phyloP scores from a whole-genome alignment of 1,139 yeast species.

The Taphrina sp. region DNA sequence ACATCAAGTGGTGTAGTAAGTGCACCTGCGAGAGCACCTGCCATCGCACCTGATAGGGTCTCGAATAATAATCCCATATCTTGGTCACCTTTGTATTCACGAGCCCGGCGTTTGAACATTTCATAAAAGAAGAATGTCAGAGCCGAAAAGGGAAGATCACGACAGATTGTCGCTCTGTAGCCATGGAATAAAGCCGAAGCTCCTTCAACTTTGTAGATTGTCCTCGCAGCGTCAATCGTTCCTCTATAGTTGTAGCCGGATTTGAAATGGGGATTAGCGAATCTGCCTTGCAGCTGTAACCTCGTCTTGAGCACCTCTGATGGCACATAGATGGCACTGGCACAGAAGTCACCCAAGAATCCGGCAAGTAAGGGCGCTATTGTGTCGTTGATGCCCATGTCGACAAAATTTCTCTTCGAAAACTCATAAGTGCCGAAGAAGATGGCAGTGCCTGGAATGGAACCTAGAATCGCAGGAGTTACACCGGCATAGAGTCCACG shows the following conservation, averaged over 20 bases:
- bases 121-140: slow-evolving; percentile 95
- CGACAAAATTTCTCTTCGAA: slow-evolving; percentile 67
- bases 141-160: slow-evolving; percentile 94
- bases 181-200: slow-evolving; percentile 76
- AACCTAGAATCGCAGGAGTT: slow-evolving; percentile 84
- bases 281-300: slow-evolving; percentile 82
- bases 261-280: slow-evolving; percentile 71
- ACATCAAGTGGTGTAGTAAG: slow-evolving; percentile 83
- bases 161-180: slow-evolving; percentile 83
- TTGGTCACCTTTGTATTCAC: slow-evolving; percentile 41
- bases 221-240: slow-evolving; percentile 59
- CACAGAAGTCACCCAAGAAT: slow-evolving; percentile 82
- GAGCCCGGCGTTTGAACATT: slow-evolving; percentile 44
- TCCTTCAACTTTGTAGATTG: slow-evolving; percentile 61
- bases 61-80: slow-evolving; percentile 60
- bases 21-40: slow-evolving; percentile 90
- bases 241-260: slow-evolving; percentile 87
- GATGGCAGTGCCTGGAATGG: slow-evolving; percentile 54
- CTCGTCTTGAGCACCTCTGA: slow-evolving; percentile 94
- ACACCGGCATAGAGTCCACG: slow-evolving; percentile 92
- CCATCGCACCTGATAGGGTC: slow-evolving; percentile 84
- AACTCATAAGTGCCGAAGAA: slow-evolving; percentile 88
- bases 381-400: slow-evolving; percentile 72
- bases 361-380: slow-evolving; percentile 80
- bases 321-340: slow-evolving; percentile 93